These are phyloP conservation scores for Boehmeria nivea DNA, from an alignment of 306 rosid species.

Conservation along the genomic window DNA sequence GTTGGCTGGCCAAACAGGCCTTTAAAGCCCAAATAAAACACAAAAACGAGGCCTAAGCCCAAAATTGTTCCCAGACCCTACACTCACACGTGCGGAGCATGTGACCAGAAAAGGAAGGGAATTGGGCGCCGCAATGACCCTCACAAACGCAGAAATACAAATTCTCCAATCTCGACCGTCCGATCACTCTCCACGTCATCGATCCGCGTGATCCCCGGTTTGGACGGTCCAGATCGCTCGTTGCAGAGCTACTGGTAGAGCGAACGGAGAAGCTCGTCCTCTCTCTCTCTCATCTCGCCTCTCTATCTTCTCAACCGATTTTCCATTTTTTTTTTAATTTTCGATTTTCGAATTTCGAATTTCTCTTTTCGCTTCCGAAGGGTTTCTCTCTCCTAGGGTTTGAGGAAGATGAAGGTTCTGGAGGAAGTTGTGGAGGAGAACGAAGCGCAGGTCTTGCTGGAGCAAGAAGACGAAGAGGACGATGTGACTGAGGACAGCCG, in stretches of 20 bases:
- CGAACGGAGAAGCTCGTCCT: constrained; percentile 55
- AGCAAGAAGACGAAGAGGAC: constrained; percentile 21
- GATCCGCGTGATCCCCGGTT: constrained; percentile 37
- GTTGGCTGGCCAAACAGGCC: no score
- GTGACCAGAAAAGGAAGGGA: constrained; percentile 25
- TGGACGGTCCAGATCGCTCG: constrained; percentile 56
- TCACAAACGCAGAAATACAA: constrained; percentile 24
- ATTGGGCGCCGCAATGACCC: constrained; percentile 57
- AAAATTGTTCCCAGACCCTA: neutral
- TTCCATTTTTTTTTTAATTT: neutral
- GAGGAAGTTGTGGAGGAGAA: constrained; percentile 56
- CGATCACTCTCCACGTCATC: constrained; percentile 52
- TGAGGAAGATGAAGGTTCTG: constrained; percentile 44
- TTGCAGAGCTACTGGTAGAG: constrained; percentile 61
- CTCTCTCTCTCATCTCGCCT: constrained; percentile 17
- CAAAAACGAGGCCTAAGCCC: no score
- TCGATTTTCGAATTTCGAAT: constrained; percentile 14
- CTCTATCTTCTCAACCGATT: constrained; percentile 25
- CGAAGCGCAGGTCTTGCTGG: constrained; percentile 24
- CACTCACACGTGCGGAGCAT: constrained; percentile 49
- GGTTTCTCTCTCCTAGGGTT: constrained; percentile 1
- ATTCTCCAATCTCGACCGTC: constrained; percentile 32
- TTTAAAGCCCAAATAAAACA: no score
- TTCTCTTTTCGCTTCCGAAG: neutral
- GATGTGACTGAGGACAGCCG: constrained; percentile 26